Evolutionary conservation across 768 basidiomycete genomes (phyloP), one percentile per base, ranked within the genome.

Genomic region (Tephrocybe sp.): DNA sequence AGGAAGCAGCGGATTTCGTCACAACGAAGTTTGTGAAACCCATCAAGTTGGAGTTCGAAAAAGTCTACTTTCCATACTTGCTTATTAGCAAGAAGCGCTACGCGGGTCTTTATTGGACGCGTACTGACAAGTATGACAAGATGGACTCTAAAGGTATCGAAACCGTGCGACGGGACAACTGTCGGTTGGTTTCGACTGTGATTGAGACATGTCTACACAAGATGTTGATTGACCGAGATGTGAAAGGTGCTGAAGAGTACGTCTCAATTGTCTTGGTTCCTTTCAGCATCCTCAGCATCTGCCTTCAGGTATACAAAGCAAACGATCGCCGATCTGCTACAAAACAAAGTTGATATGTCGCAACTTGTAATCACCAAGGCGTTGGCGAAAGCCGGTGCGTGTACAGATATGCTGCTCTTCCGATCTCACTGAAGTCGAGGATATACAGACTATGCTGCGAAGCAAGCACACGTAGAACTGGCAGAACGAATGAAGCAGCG

Each of bases 111-210:
- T 98, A 99, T 65, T 99, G 97, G 97, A 98, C 97, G 1, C 85
- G 83, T 56, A 73, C 87, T 11, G 95, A 98, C 36, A 97, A 93
- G 64, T 96, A 90, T 60, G 97, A 99, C 68, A 98, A 98, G 72
- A 98, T 98, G 97, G 97, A 99, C 60, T 89, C 96, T 1, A 99
- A 99, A 72, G 97, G 97, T 63, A 98, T 99, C 51, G 97, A 99
- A 95, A 98, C 97, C 38, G 97, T 99, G 41, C 87, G 97, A 58
- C 82, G 97, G 67, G 97, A 99, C 62, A 99, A 99, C 64, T 99
- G 97, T 68, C 86, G 96, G n/a, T 79, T 98, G 11, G 97, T 98
- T 7, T 93, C 92, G 7, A 98, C 96, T 1, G 93, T 98, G 56
- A 98, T 99, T 54, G 92, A 97, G 67, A 99, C 97, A 0, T 98